These are phyloP conservation scores for Parsonsia alboflavescens DNA, from an alignment of 257 asterid species.

Conservation along the genomic window DNA sequence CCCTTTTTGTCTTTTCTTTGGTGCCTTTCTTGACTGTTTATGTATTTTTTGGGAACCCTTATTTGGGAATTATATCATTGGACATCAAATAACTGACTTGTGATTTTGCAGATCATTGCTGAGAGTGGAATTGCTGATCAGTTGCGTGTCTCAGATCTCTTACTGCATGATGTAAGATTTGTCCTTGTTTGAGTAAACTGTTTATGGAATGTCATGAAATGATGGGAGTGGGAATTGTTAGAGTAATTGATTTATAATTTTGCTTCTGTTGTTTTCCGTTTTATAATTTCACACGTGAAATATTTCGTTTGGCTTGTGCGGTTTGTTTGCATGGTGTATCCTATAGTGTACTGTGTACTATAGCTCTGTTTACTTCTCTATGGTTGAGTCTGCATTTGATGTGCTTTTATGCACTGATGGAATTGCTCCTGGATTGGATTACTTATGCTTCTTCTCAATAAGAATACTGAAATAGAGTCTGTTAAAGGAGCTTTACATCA, in stretches of 20 bases:
- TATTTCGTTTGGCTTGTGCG: not conserved
- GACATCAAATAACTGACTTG: not conserved
- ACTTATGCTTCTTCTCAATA: not conserved
- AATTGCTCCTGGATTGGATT: not conserved
- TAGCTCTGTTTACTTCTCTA: not conserved
- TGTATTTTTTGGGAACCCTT: not conserved
- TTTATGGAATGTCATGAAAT: not conserved
- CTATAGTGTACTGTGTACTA: too few relatives aligned
- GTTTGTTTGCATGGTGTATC: too few relatives aligned
- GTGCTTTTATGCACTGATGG: not conserved
- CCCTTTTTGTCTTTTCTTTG: not conserved
- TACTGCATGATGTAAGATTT: constrained; percentile 69
- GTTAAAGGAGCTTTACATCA: not conserved
- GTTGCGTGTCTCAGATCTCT: constrained; percentile 71
- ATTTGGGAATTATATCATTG: not conserved
- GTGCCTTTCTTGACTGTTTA: not conserved
- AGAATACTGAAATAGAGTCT: not conserved
- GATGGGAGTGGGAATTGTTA: not conserved
- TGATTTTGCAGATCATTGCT: constrained; percentile 55
- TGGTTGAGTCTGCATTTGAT: not conserved
- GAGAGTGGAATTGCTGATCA: constrained; percentile 88
- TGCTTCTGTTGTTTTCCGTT: not conserved
- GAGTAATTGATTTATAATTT: not conserved
- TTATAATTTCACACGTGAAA: not conserved
- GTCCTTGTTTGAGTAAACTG: not conserved